Evolutionary conservation across 257 asterid genomes (phyloP).

Genomic region (Oldenlandia corymbosa): DNA sequence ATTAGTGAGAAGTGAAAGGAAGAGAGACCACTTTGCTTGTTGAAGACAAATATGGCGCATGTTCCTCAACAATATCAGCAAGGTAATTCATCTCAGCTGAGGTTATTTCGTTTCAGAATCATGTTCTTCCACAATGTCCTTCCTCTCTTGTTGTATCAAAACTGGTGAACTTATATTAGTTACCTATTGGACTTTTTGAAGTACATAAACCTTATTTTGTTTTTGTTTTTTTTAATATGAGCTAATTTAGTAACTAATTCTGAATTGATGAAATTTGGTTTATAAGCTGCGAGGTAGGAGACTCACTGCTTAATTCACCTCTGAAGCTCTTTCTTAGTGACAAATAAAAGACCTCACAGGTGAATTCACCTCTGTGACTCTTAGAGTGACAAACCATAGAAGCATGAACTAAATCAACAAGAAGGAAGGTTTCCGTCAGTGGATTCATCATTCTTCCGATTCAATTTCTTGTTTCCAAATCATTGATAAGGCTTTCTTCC

Average conservation of each 20-base stretch:
- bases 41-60: slow-evolving; percentile 15
- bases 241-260: too few species aligned
- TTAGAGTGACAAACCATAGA: neutral
- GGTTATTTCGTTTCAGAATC: neutral
- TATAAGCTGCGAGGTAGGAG: too few species aligned
- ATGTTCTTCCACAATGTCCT: neutral
- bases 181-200: too few species aligned
- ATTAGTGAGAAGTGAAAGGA: slow-evolving; percentile 4
- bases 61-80: neutral
- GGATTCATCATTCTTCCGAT: neutral
- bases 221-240: too few species aligned
- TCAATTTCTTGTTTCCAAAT: neutral
- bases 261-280: neutral
- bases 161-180: too few species aligned
- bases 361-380: too few species aligned
- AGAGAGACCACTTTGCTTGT: neutral
- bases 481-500: too few species aligned
- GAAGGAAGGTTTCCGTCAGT: neutral
- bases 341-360: too few species aligned
- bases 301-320: too few species aligned
- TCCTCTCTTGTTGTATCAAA: neutral
- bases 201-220: too few species aligned
- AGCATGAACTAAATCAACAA: neutral
- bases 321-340: too few species aligned
- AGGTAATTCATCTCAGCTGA: slow-evolving; percentile 15